Evolutionary conservation across 75 land plant species (phyloP).

Genomic region (Pinus albicaulis): DNA sequence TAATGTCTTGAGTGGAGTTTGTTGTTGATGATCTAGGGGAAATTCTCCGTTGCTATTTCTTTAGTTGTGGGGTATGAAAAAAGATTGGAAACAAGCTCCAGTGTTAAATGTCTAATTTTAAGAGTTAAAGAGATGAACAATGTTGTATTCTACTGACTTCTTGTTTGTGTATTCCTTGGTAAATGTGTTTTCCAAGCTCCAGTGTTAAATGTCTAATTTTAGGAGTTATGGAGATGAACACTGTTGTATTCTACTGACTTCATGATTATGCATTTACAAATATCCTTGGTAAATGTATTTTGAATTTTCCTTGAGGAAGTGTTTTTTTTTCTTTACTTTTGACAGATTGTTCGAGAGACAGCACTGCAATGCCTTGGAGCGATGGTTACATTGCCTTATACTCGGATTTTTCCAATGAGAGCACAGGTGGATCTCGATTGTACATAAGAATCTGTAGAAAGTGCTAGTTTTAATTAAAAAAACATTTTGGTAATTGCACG

Average conservation of each 20-base stretch:
- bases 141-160: neutral
- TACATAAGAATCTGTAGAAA: neutral
- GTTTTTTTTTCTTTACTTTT: neutral
- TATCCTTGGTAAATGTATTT: neutral
- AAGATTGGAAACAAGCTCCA: neutral
- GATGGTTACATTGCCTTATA: constrained; percentile 57
- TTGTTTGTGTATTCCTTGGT: neutral
- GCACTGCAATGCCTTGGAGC: constrained; percentile 87
- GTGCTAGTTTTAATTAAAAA: neutral
- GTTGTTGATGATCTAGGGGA: too few species aligned
- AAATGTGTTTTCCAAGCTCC: neutral
- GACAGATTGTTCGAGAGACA: constrained; percentile 82
- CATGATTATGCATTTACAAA: neutral
- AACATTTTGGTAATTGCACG: neutral
- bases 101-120: neutral
- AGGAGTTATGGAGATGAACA: neutral
- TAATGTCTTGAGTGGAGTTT: too few species aligned
- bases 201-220: neutral
- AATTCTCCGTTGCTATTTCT: too few species aligned
- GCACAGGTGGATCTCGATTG: constrained; percentile 41
- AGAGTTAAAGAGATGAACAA: neutral
- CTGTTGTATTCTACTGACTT: neutral
- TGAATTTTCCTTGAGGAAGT: neutral
- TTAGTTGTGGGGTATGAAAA: neutral
- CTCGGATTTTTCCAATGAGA: constrained; percentile 72